Percentiles rank a stretch among this genome's conserved stretches.
These are phyloP conservation scores for Aegilops speltoides DNA, from an alignment of 176 grass and related monocot species.

Conservation along the genomic window DNA sequence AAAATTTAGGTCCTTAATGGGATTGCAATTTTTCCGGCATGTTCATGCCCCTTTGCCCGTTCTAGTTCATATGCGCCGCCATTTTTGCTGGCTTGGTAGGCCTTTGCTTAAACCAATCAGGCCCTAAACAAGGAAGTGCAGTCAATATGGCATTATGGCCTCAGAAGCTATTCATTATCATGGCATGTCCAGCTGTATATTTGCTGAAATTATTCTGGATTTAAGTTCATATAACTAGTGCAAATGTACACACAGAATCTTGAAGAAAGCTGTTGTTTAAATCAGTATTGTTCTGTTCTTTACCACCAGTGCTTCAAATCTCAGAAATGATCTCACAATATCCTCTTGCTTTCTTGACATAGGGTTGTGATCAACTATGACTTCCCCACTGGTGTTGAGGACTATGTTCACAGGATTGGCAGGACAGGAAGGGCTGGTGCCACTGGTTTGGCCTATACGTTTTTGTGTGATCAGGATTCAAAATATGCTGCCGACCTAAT, in stretches of 20 bases:
- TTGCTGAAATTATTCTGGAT: not conserved
- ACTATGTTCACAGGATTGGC: slow-evolving; percentile 97
- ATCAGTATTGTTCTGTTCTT: not conserved
- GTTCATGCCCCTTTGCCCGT: not conserved
- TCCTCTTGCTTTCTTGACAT: slow-evolving; percentile 26
- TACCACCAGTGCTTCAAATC: not conserved
- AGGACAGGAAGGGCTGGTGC: slow-evolving; percentile 94
- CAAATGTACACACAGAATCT: not conserved
- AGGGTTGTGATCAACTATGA: slow-evolving; percentile 99
- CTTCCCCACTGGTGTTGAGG: slow-evolving; percentile 95
- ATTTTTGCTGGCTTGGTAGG: not conserved
- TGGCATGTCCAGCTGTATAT: not conserved
- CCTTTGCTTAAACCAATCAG: not conserved
- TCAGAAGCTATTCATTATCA: not conserved
- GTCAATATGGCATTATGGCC: not conserved
- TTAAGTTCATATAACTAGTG: not conserved
- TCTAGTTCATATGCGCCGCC: not conserved
- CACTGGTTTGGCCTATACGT: slow-evolving; percentile 89
- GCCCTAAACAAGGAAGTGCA: slow-evolving; percentile 3
- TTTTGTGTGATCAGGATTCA: slow-evolving; percentile 88
- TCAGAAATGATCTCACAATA: not conserved
- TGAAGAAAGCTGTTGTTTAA: not conserved
- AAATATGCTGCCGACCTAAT: slow-evolving; percentile 84
- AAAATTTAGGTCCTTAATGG: not conserved
- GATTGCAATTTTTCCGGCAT: not conserved